phyloP scores from a whole-genome alignment of 495 filamentous ascomycete genomes.

The Aspergillus ostianus region DNA sequence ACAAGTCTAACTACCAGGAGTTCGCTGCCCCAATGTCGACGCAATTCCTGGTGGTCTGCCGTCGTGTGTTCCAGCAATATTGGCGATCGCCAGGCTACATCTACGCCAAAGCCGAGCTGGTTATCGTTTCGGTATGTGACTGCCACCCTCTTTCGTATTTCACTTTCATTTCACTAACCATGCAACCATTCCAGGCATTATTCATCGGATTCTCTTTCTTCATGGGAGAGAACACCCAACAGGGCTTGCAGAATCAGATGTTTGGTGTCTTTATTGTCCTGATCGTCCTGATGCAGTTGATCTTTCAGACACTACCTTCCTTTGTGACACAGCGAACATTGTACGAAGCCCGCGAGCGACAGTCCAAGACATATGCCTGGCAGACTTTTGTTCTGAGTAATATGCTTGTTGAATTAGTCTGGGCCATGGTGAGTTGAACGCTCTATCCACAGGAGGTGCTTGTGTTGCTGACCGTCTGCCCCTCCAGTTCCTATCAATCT shows the following conservation, averaged over 20 bases:
- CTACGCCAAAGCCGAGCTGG: conserved; percentile 49
- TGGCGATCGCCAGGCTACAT: conserved; percentile 52
- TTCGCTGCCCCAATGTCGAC: conserved; percentile 34
- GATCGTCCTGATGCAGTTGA: conserved; percentile 67
- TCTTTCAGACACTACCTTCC: conserved; percentile 69
- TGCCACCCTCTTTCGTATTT: neutral
- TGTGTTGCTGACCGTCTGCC: no score
- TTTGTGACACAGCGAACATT: conserved; percentile 62
- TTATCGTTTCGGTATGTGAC: conserved; percentile 22
- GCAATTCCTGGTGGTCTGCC: no score
- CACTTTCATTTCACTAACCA: neutral
- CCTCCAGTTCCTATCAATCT: no score
- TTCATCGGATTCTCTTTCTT: conserved; percentile 85
- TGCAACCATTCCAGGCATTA: conserved; percentile 30
- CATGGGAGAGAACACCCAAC: conserved; percentile 60
- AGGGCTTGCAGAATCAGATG: conserved; percentile 81
- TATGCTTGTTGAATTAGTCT: conserved; percentile 65
- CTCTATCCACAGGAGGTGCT: no score
- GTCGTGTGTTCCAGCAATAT: conserved; percentile 44
- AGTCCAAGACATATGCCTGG: conserved; percentile 74
- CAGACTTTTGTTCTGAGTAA: conserved; percentile 66
- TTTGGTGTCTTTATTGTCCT: conserved; percentile 79
- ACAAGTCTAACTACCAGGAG: conserved; percentile 24
- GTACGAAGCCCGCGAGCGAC: conserved; percentile 76
- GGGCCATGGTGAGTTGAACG: conserved; percentile 36